phyloP scores from a whole-genome alignment of 2,329 filamentous ascomycete species.

The Westerdykella ornata region DNA sequence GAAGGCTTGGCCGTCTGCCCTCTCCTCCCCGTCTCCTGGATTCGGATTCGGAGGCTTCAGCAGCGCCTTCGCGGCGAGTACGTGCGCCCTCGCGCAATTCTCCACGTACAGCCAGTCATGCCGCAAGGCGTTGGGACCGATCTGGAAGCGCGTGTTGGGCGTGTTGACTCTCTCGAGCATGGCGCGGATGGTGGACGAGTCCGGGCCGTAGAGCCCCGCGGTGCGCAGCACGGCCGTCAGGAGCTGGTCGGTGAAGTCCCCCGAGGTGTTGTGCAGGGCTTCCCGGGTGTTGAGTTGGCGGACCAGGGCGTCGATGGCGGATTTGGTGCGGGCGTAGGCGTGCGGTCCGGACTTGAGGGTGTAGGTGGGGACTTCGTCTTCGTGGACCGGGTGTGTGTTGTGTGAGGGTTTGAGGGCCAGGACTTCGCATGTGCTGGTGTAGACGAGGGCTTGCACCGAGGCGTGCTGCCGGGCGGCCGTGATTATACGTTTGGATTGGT shows the following conservation, averaged over 20 bases:
- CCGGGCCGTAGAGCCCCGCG: conserved; percentile 5
- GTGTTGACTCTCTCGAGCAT: conserved; percentile 4
- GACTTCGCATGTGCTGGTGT: conserved; percentile 1
- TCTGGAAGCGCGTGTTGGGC: conserved; percentile 5
- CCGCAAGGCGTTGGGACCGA: conserved; percentile 9
- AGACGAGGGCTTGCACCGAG: conserved; percentile 2
- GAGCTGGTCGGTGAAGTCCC: too few species aligned
- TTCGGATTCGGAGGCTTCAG: conserved; percentile 2
- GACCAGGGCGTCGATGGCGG: conserved; percentile 7
- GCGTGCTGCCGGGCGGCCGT: not conserved
- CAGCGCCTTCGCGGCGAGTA: conserved; percentile 9
- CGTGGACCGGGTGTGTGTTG: not conserved
- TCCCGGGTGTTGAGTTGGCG: conserved; percentile 11
- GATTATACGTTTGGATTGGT: conserved; percentile 1
- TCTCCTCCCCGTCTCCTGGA: not conserved
- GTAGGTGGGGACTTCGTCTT: not conserved
- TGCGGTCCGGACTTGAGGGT: not conserved
- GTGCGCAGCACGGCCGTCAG: conserved; percentile 1
- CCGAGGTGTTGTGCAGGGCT: not conserved
- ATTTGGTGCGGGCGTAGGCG: conserved; percentile 13
- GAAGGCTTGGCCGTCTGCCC: conserved; percentile 8
- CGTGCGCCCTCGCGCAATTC: conserved; percentile 9
- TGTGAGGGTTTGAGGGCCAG: not conserved
- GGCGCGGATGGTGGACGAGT: conserved; percentile 2
- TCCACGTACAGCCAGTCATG: conserved; percentile 10